Percentiles rank a stretch among this genome's conserved stretches.
Evolutionary conservation across 1,139 yeast species (phyloP).

Genomic region (Yamadazyma triangularis): DNA sequence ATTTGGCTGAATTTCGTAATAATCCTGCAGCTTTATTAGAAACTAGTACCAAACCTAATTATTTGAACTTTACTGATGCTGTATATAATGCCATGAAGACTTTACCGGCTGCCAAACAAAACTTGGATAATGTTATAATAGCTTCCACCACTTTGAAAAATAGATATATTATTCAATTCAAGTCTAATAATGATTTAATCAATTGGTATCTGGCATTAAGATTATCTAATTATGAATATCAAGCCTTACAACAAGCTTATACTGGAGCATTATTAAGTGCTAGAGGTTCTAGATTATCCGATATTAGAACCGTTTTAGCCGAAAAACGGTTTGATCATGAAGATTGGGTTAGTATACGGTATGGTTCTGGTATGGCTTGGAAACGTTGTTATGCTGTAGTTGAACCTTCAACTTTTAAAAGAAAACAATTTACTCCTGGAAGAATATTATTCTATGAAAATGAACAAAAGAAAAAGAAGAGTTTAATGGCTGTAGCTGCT

Average conservation of each 20-base stretch:
- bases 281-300: slow-evolving; percentile 80
- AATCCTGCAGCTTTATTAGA: slow-evolving; percentile 49
- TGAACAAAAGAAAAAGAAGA: slow-evolving; percentile 67
- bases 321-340: slow-evolving; percentile 85
- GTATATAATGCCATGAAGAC: slow-evolving; percentile 69
- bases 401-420: slow-evolving; percentile 56
- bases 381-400: slow-evolving; percentile 90
- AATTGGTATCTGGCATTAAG: slow-evolving; percentile 82
- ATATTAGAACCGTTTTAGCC: slow-evolving; percentile 77
- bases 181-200: slow-evolving; percentile 50
- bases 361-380: slow-evolving; percentile 99
- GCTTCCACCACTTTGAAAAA: slow-evolving; percentile 90
- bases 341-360: slow-evolving; percentile 92
- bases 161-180: slow-evolving; percentile 75
- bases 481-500: slow-evolving; percentile 74
- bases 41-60: slow-evolving; percentile 71
- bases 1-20: slow-evolving; percentile 50
- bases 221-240: slow-evolving; percentile 73
- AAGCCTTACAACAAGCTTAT: slow-evolving; percentile 85
- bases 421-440: slow-evolving; percentile 49
- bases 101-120: slow-evolving; percentile 59
- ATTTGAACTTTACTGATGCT: slow-evolving; percentile 87
- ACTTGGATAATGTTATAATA: slow-evolving; percentile 71
- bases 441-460: slow-evolving; percentile 61
- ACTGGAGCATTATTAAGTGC: slow-evolving; percentile 91